phyloP scores from a whole-genome alignment of 2,329 filamentous ascomycete species.

The Raffaelea albimanens region DNA sequence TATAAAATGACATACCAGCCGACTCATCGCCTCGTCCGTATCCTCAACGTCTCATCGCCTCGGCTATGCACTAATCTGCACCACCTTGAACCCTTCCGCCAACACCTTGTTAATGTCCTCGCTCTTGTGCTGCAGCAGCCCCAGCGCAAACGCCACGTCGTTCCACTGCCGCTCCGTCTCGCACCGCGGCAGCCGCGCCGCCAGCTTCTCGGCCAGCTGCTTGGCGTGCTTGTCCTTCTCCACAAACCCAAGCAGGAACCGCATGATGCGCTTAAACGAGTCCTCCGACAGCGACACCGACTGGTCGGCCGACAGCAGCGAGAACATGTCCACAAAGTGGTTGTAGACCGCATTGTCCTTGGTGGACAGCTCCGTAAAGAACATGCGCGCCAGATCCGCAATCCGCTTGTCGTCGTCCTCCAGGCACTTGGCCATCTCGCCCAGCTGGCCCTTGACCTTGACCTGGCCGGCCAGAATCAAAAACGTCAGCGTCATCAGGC shows the following conservation, averaged over 20 bases:
- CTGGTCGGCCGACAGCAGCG: constrained; percentile 73
- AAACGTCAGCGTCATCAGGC: constrained; percentile 97
- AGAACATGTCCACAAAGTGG: constrained; percentile 99
- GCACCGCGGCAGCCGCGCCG: constrained; percentile 73
- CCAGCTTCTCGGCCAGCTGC: constrained; percentile 86
- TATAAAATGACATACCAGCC: constrained; percentile 4
- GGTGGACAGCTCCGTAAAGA: constrained; percentile 93
- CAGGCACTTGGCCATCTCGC: constrained; percentile 98
- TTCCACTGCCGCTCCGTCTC: constrained; percentile 96
- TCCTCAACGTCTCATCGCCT: not conserved
- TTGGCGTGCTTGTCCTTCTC: constrained; percentile 99
- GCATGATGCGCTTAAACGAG: constrained; percentile 74
- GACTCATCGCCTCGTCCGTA: not conserved
- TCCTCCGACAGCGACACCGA: constrained; percentile 49
- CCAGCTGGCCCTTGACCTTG: constrained; percentile 97
- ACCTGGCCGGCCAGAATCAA: constrained; percentile 94
- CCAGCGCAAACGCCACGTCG: constrained; percentile 87
- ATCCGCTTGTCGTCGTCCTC: constrained; percentile 95
- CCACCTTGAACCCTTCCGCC: constrained; percentile 64
- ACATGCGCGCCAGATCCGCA: constrained; percentile 90
- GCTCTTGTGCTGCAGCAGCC: constrained; percentile 84
- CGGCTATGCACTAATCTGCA: constrained; percentile 39
- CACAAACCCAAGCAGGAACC: constrained; percentile 90
- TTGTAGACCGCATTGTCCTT: constrained; percentile 99
- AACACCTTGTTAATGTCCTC: constrained; percentile 77